Evolutionary conservation across 2,329 filamentous ascomycete species (phyloP).

Genomic region (Fusarium albidum): DNA sequence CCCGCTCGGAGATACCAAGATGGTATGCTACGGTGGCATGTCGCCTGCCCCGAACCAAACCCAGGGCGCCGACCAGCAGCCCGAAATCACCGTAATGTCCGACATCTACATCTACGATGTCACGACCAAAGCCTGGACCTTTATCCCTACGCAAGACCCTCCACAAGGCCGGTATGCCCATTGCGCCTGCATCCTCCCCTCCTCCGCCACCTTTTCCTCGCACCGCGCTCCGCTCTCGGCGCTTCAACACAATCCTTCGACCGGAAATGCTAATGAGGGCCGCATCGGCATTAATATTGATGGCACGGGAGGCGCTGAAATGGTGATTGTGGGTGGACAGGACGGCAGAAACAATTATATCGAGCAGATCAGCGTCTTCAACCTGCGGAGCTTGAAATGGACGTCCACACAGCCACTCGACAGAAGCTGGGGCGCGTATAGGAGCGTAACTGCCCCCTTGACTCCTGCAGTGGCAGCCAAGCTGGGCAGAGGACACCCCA

Average conservation of each 20-base stretch:
- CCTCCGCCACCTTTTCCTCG: slow-evolving; percentile 86
- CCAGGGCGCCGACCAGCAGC: slow-evolving; percentile 62
- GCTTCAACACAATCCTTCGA: slow-evolving; percentile 87
- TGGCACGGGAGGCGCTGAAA: slow-evolving; percentile 90
- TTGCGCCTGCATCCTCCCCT: slow-evolving; percentile 91
- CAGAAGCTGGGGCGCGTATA: slow-evolving; percentile 94
- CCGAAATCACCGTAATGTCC: slow-evolving; percentile 96
- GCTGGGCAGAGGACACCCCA: slow-evolving; percentile 68
- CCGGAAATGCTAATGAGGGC: slow-evolving; percentile 85
- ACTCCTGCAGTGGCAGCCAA: slow-evolving; percentile 70
- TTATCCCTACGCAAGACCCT: slow-evolving; percentile 78
- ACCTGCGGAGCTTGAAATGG: slow-evolving; percentile 94
- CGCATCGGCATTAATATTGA: slow-evolving; percentile 89
- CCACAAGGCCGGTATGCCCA: slow-evolving; percentile 97
- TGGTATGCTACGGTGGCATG: slow-evolving; percentile 99
- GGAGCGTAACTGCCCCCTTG: slow-evolving; percentile 91
- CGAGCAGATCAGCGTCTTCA: slow-evolving; percentile 98
- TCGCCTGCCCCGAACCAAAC: slow-evolving; percentile 73
- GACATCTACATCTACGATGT: slow-evolving; percentile 97
- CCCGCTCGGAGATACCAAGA: slow-evolving; percentile 89
- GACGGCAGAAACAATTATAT: slow-evolving; percentile 99
- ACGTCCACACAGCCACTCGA: slow-evolving; percentile 87
- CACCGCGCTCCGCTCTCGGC: slow-evolving; percentile 84
- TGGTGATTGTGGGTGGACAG: slow-evolving; percentile 96
- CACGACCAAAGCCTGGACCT: slow-evolving; percentile 82